These are phyloP conservation scores for Phlebiopsis gigantea DNA, from an alignment of 768 basidiomycete species.

Conservation along the genomic window DNA sequence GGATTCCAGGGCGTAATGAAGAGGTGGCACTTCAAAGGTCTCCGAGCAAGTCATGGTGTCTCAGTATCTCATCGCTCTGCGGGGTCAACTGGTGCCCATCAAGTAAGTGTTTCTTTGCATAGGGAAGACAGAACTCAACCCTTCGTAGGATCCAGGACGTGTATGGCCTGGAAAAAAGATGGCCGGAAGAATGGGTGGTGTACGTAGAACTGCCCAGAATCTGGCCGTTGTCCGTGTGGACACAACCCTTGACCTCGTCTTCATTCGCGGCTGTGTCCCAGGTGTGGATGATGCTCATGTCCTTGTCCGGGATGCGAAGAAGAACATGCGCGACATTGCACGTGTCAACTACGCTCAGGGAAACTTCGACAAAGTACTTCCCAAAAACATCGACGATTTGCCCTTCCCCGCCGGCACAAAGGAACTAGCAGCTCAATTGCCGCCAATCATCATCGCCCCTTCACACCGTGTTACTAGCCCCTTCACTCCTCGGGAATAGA, in stretches of 20 bases:
- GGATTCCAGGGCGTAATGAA: constrained; percentile 98
- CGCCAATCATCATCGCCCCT: constrained; percentile 64
- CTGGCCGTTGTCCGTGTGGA: constrained; percentile 88
- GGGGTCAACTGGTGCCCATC: constrained; percentile 92
- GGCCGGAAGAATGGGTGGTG: constrained; percentile 89
- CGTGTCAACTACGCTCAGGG: constrained; percentile 66
- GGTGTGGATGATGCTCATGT: constrained; percentile 88
- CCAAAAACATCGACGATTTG: constrained; percentile 76
- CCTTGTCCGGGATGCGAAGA: constrained; percentile 83
- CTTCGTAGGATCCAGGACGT: constrained; percentile 83
- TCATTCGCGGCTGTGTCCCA: constrained; percentile 87
- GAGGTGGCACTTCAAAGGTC: constrained; percentile 87
- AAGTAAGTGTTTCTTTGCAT: constrained; percentile 43
- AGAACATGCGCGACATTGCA: constrained; percentile 64
- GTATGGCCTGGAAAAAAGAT: constrained; percentile 98
- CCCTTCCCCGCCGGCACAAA: constrained; percentile 91
- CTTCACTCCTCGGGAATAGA: constrained; percentile 68
- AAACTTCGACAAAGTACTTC: constrained; percentile 69
- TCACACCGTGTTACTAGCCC: constrained; percentile 65
- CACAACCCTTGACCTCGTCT: constrained; percentile 79
- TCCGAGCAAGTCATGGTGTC: constrained; percentile 92
- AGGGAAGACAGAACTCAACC: constrained; percentile 5
- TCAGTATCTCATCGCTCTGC: constrained; percentile 90
- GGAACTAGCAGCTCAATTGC: constrained; percentile 64
- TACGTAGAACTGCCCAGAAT: constrained; percentile 81